Conservation (phyloP, 1,284 basidiomycete species). For the Phylloporus gajari region DNA sequence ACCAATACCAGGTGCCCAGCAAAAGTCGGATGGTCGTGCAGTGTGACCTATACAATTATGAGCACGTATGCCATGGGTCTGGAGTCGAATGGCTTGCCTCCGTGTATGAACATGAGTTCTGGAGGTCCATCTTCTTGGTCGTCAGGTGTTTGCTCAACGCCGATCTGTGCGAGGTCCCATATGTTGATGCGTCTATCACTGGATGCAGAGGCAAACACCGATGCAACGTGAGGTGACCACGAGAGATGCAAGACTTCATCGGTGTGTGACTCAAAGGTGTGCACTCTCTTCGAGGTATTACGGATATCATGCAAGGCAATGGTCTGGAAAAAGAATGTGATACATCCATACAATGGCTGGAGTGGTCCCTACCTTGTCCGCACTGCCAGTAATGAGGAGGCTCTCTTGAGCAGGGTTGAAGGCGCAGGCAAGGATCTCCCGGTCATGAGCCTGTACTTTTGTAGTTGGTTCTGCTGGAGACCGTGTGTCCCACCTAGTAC, state of each 20-base stretch:
- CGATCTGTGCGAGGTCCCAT: constrained; percentile 95
- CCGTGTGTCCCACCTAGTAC: constrained; percentile 92
- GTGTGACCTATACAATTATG: constrained; percentile 69
- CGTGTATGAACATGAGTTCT: constrained; percentile 92
- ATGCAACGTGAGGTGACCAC: constrained; percentile 94
- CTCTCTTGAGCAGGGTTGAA: constrained; percentile 88
- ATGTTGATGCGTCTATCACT: constrained; percentile 94
- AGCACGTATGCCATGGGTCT: constrained; percentile 4
- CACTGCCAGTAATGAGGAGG: constrained; percentile 92
- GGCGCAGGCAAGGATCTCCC: constrained; percentile 91
- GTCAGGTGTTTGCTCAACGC: constrained; percentile 95
- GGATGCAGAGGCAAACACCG: constrained; percentile 91
- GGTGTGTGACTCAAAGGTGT: constrained; percentile 92
- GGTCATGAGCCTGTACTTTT: constrained; percentile 87
- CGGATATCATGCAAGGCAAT: constrained; percentile 92
- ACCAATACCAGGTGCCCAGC: constrained; percentile 80
- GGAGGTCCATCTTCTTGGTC: constrained; percentile 98
- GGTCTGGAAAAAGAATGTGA: constrained; percentile 65
- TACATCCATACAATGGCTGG: not conserved
- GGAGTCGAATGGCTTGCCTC: constrained; percentile 60
- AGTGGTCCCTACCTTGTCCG: constrained; percentile 79
- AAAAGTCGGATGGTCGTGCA: constrained; percentile 82
- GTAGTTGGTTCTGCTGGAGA: constrained; percentile 74
- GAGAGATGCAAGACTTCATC: constrained; percentile 95
- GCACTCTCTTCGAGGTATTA: constrained; percentile 81